These are phyloP conservation scores for Pseudognaphalium luteoalbum DNA, from an alignment of 129 eudicot species.

Conservation along the genomic window DNA sequence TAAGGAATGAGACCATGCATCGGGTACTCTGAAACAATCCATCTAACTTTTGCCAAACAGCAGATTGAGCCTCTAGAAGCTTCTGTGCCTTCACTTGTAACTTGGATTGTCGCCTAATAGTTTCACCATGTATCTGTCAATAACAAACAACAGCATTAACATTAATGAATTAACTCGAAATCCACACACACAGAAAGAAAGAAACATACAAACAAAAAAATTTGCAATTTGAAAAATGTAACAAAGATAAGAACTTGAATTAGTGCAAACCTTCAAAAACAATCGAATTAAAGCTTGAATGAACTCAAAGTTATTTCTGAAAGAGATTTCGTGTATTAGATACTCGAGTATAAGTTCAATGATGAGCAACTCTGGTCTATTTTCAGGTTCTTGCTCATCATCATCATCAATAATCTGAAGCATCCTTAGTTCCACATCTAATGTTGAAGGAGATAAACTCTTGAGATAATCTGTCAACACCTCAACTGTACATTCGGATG, in stretches of 20 bases:
- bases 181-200: not conserved
- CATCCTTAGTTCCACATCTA: slow-evolving; percentile 93
- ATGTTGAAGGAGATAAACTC: slow-evolving; percentile 74
- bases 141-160: slow-evolving; percentile 11
- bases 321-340: slow-evolving; percentile 69
- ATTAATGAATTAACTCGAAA: not conserved
- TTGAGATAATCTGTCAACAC: slow-evolving; percentile 80
- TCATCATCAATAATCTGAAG: slow-evolving; percentile 94
- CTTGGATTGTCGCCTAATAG: slow-evolving; percentile 57
- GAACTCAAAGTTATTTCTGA: slow-evolving; percentile 88
- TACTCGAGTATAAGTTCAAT: slow-evolving; percentile 82
- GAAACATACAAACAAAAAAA: no score
- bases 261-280: slow-evolving; percentile 77
- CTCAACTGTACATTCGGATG: slow-evolving; percentile 44
- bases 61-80: slow-evolving; percentile 78
- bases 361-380: slow-evolving; percentile 57
- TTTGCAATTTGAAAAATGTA: not conserved
- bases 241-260: not conserved
- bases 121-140: slow-evolving; percentile 86
- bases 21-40: slow-evolving; percentile 68
- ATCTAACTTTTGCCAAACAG: slow-evolving; percentile 73
- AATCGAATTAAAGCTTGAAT: slow-evolving; percentile 77
- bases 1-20: slow-evolving; percentile 78
- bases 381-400: slow-evolving; percentile 56
- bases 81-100: slow-evolving; percentile 71